Conservation (phyloP, 192 early-diverging fungal species). For the Podochytrium sp. region DNA sequence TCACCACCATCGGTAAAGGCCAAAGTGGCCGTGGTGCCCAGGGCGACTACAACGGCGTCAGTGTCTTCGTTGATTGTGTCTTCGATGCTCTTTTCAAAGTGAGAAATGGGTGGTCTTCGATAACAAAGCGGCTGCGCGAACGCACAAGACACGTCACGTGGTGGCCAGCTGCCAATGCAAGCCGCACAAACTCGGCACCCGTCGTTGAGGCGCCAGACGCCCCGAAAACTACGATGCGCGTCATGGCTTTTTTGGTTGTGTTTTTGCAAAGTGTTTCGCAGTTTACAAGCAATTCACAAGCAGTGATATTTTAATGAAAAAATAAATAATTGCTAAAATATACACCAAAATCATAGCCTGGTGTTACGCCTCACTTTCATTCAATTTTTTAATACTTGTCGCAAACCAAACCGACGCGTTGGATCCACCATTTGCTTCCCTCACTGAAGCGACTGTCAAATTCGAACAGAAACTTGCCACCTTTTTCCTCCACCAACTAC, state of each 20-base stretch:
- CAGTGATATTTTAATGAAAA: background rate
- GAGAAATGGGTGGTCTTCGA: background rate
- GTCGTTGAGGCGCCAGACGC: background rate
- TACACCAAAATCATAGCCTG: background rate
- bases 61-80: background rate
- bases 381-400: constrained; percentile 1
- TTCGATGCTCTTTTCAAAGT: background rate
- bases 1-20: background rate
- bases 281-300: no score
- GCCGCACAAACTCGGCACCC: background rate
- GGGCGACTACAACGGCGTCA: background rate
- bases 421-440: constrained; percentile 7
- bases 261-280: no score
- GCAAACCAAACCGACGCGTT: background rate
- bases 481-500: background rate
- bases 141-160: background rate
- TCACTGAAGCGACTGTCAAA: background rate
- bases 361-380: background rate
- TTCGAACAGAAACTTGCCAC: background rate
- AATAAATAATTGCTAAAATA: background rate
- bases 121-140: background rate
- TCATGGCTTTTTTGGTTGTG: no score
- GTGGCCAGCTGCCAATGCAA: background rate
- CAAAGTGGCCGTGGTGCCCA: background rate
- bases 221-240: background rate